These are phyloP conservation scores for Neurospora sublineolata DNA, from an alignment of 495 filamentous ascomycete genomes.

Conservation along the genomic window DNA sequence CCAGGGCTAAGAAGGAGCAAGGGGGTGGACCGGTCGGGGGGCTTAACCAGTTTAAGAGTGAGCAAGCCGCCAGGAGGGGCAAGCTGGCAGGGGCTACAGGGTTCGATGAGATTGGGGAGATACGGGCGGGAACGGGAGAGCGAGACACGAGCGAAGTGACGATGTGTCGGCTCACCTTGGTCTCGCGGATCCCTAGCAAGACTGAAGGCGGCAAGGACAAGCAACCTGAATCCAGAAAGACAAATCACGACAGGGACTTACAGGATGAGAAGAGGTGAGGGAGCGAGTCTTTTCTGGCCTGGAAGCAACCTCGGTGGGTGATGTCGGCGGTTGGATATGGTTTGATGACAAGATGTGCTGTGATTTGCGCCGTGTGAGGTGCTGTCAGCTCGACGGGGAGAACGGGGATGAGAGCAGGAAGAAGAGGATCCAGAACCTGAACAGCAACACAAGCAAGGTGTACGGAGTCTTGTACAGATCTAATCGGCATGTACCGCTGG, in stretches of 20 bases:
- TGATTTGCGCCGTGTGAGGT: neutral
- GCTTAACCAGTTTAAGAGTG: constrained; percentile 24
- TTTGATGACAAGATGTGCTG: constrained; percentile 1
- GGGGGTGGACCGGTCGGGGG: constrained; percentile 10
- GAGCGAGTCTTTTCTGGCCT: constrained; percentile 2
- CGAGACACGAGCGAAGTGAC: constrained; percentile 12
- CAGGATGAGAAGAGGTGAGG: constrained; percentile 4
- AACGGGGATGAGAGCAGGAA: neutral
- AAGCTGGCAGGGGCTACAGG: neutral
- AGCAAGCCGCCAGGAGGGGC: constrained; percentile 5
- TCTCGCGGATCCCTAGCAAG: constrained; percentile 2
- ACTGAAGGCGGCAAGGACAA: neutral
- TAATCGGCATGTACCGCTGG: neutral
- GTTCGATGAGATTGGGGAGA: neutral
- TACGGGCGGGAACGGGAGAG: constrained; percentile 8
- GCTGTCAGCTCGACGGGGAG: neutral
- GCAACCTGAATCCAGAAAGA: neutral
- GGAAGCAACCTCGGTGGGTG: neutral
- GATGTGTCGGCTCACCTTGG: constrained; percentile 5
- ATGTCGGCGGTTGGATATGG: neutral
- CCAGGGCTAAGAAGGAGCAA: constrained; percentile 11
- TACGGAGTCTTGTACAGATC: neutral
- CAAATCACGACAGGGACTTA: constrained; percentile 4
- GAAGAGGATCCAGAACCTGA: neutral
- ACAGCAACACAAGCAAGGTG: neutral